Percentiles rank a stretch among this genome's conserved stretches.
These are phyloP conservation scores for Backusella mclennaniae DNA, from an alignment of 192 early-diverging fungal genomes.

Conservation along the genomic window DNA sequence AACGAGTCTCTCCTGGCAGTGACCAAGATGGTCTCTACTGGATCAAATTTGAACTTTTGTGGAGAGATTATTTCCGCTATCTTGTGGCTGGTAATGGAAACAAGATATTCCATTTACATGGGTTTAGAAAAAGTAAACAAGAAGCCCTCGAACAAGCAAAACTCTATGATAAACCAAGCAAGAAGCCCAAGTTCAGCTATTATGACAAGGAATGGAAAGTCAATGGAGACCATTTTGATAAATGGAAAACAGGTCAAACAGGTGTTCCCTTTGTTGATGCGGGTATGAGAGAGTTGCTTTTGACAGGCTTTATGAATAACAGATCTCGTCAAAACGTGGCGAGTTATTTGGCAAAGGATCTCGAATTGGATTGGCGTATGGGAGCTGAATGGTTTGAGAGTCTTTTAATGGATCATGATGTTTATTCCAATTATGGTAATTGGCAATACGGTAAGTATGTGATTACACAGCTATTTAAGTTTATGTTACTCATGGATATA, in stretches of 20 bases:
- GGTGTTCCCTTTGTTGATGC: slow-evolving; percentile 47
- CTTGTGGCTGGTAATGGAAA: slow-evolving; percentile 24
- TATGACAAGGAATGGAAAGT: slow-evolving; percentile 9
- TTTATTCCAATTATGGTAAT: slow-evolving; percentile 44
- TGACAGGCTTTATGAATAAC: slow-evolving; percentile 40
- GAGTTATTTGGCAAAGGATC: slow-evolving; percentile 38
- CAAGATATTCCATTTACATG: slow-evolving; percentile 22
- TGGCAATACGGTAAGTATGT: slow-evolving; percentile 38
- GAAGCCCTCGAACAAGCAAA: slow-evolving; percentile 3
- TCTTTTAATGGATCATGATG: slow-evolving; percentile 40
- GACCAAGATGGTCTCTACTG: slow-evolving; percentile 34
- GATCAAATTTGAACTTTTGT: slow-evolving; percentile 40
- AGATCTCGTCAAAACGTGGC: slow-evolving; percentile 42
- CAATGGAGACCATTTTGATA: slow-evolving; percentile 4
- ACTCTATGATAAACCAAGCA: not conserved
- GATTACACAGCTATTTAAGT: not conserved
- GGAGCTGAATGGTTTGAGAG: slow-evolving; percentile 43
- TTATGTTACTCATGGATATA: not conserved
- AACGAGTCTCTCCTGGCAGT: not conserved
- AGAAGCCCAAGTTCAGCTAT: not conserved
- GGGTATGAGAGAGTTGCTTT: slow-evolving; percentile 32
- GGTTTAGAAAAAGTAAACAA: not conserved
- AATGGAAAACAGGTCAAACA: slow-evolving; percentile 33
- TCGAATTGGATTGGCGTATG: slow-evolving; percentile 31
- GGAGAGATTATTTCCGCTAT: slow-evolving; percentile 43